Evolutionary conservation across 208 protist genomes (phyloP), one percentile per base, ranked within the genome.

Genomic region (Acanthamoeba lenticulata): DNA sequence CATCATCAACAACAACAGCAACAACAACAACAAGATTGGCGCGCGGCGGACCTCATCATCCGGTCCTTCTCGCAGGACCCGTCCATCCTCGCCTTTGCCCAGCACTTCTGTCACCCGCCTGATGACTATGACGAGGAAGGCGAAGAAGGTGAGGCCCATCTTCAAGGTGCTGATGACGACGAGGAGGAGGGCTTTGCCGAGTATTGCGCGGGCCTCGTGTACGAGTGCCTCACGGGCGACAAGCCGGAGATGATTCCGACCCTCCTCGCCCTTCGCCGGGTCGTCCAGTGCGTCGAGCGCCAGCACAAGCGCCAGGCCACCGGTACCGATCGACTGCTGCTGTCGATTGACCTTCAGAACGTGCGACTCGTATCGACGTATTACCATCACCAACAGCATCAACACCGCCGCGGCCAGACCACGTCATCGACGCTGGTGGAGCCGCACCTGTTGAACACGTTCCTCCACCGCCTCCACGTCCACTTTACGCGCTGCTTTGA

Each of bases 151-250:
- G 36, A 88, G 79, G 11, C n/a, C 17, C 21, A 60, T n/a, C 36
- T 40, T n/a, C 21, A 13, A 19, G 72, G 36, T 9, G 34, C 72
- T 6, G 72, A 81, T 38, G 32, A 24, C n/a, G 79, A 36, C n/a
- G 45, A 15, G 38, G 40, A 27, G 29, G 44, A 40, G 4, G 19
- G 15, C 42, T 55, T 57, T 34, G 89, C 60, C 21, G 9, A 47
- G 55, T 91, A 47, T 9, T 67, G 44, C 36, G 90, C 88, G 29
- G 62, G 57, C 0, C 49, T 95, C 32, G 29, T 96, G 0, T 95
- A 94, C 72, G 90, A 96, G 85, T 95, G 95, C 47, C 55, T 95
- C 21, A 88, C 88, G 13, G 21, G 86, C 45, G 95, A 96, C 38
- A 95, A 95, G 52, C 86, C 94, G 42, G 93, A 95, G 44, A 88